Percentiles rank a stretch among this genome's conserved stretches.
These are phyloP conservation scores for Cladosporium oxysporum DNA, from an alignment of 2,329 filamentous ascomycete species.

Conservation along the genomic window DNA sequence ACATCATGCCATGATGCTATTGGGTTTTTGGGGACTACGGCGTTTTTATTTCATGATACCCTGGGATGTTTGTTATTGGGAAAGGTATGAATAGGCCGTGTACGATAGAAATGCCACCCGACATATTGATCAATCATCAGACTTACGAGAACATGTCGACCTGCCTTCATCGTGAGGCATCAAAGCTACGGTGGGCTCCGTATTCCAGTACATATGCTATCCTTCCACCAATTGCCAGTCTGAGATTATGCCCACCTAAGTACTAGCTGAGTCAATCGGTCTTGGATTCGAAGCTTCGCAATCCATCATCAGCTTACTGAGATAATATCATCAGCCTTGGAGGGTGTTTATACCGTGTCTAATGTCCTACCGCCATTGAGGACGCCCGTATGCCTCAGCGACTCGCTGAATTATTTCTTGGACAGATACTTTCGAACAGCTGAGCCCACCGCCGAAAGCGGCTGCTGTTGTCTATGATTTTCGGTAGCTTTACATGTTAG, in stretches of 20 bases:
- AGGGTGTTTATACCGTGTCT: neutral
- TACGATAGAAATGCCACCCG: neutral
- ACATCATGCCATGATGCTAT: neutral
- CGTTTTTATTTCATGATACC: conserved; percentile 14
- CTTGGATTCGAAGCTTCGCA: neutral
- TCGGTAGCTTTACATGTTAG: neutral
- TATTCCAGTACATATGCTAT: neutral
- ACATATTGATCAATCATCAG: neutral
- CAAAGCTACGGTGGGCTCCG: neutral
- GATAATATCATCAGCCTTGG: neutral
- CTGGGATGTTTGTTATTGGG: conserved; percentile 8
- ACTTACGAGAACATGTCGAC: neutral
- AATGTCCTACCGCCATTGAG: neutral
- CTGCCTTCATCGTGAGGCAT: neutral
- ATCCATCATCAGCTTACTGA: neutral
- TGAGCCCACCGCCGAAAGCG: neutral
- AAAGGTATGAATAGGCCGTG: neutral
- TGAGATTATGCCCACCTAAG: neutral
- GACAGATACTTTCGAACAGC: neutral
- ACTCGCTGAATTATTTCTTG: neutral
- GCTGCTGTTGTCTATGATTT: neutral
- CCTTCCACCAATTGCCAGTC: neutral
- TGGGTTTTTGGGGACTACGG: neutral
- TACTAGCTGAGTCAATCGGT: neutral
- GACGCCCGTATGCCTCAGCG: neutral